These are phyloP conservation scores for Shiraia sp. DNA, from an alignment of 2,329 filamentous ascomycete genomes.

Conservation along the genomic window DNA sequence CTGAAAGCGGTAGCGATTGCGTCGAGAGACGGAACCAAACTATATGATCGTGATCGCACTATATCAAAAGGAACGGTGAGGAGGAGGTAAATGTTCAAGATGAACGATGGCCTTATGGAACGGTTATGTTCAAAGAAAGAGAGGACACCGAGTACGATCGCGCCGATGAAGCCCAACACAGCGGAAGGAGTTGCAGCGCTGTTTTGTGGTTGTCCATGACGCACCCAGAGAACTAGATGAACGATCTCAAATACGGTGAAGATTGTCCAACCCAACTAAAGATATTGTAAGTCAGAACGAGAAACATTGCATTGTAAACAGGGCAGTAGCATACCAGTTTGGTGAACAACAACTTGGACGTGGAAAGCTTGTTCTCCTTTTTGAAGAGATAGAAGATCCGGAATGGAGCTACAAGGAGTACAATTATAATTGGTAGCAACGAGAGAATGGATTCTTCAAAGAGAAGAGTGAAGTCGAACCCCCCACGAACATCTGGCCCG, in stretches of 20 bases:
- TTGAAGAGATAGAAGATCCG: conserved; percentile 33
- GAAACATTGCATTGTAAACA: neutral
- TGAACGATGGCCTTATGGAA: conserved; percentile 51
- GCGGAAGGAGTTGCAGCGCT: conserved; percentile 33
- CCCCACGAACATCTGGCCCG: conserved; percentile 35
- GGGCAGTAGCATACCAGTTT: conserved; percentile 31
- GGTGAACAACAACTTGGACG: conserved; percentile 22
- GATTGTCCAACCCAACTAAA: conserved; percentile 8
- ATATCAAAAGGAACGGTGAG: conserved; percentile 52
- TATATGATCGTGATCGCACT: conserved; percentile 51
- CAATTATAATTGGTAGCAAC: conserved; percentile 32
- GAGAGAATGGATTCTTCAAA: conserved; percentile 43
- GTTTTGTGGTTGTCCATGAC: conserved; percentile 12
- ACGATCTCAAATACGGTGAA: conserved; percentile 34
- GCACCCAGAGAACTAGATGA: conserved; percentile 33
- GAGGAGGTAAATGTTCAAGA: conserved; percentile 54
- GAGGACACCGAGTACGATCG: conserved; percentile 41
- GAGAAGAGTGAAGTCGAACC: conserved; percentile 45
- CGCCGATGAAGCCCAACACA: conserved; percentile 29
- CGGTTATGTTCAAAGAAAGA: conserved; percentile 55
- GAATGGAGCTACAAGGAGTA: conserved; percentile 34
- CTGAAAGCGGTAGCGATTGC: conserved; percentile 50
- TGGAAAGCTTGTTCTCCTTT: conserved; percentile 27
- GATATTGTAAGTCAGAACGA: neutral
- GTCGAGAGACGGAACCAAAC: conserved; percentile 33